Evolutionary conservation across 352 stramenopile species (phyloP).

Genomic region (Thalassiosira livingstoniorum): DNA sequence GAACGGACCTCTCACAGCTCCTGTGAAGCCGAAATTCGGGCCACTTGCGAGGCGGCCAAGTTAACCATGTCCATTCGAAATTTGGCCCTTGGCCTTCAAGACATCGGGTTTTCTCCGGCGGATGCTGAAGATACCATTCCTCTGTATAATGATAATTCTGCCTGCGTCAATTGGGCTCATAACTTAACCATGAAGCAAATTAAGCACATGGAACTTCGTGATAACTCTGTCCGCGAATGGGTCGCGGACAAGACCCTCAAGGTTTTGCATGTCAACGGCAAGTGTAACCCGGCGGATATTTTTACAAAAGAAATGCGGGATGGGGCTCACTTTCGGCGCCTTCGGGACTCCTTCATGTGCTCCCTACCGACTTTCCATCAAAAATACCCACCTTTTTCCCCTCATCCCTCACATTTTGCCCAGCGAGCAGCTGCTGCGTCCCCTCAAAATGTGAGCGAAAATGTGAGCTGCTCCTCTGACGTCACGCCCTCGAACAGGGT

Average conservation of each 20-base stretch:
- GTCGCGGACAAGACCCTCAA: neutral
- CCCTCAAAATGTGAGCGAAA: too few species aligned
- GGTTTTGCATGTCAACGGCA: slow-evolving; percentile 11
- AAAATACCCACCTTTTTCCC: too few species aligned
- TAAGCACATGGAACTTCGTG: neutral
- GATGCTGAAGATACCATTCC: neutral
- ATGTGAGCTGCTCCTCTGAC: too few species aligned
- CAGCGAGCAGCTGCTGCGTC: too few species aligned
- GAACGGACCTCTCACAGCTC: too few species aligned
- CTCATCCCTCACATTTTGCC: too few species aligned
- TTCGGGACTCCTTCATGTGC: slow-evolving; percentile 19
- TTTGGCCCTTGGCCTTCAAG: neutral
- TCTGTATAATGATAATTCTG: slow-evolving; percentile 18
- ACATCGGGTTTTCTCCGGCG: neutral
- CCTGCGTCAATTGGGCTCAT: slow-evolving; percentile 11
- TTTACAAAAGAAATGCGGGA: slow-evolving; percentile 24
- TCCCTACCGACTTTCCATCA: too few species aligned
- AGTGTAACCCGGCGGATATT: slow-evolving; percentile 15
- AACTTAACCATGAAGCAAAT: slow-evolving; percentile 9
- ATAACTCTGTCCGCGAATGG: slow-evolving; percentile 5
- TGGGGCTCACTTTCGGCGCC: slow-evolving; percentile 10
- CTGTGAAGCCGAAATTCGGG: slow-evolving; percentile 28
- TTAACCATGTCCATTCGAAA: slow-evolving; percentile 1
- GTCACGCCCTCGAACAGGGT: too few species aligned
- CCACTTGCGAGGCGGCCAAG: slow-evolving; percentile 11